Conservation (phyloP, 2,329 filamentous ascomycete species). For the Teratosphaeria zuluensis region DNA sequence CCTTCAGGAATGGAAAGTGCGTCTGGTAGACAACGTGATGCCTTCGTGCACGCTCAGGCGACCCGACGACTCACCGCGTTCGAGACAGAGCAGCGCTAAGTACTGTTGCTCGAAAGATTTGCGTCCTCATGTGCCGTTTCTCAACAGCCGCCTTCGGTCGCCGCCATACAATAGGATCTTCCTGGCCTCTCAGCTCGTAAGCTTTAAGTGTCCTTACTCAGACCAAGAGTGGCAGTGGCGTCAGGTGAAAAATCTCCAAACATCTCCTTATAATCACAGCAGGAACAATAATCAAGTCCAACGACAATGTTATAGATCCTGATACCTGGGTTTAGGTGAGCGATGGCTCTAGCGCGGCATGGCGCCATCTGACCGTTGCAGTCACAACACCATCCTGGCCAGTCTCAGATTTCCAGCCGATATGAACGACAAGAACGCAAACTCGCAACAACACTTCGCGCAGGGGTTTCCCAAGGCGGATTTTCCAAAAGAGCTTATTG, state of each 20-base stretch:
- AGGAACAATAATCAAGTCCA: neutral
- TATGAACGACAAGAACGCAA: neutral
- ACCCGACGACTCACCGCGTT: neutral
- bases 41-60: neutral
- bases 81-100: neutral
- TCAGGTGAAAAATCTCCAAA: neutral
- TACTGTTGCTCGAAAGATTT: neutral
- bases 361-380: neutral
- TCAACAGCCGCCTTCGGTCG: neutral
- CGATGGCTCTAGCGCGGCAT: neutral
- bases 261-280: neutral
- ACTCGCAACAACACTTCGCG: neutral
- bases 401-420: neutral
- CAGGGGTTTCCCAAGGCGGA: neutral
- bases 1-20: neutral
- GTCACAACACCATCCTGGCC: neutral
- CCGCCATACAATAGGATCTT: neutral
- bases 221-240: too few species aligned
- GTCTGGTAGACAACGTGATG: neutral
- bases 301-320: neutral
- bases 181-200: neutral
- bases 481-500: constrained; percentile 23
- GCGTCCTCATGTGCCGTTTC: neutral
- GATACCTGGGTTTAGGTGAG: neutral
- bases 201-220: neutral